phyloP scores from a whole-genome alignment of 352 stramenopile species.

The Phytophthora fragariae region DNA sequence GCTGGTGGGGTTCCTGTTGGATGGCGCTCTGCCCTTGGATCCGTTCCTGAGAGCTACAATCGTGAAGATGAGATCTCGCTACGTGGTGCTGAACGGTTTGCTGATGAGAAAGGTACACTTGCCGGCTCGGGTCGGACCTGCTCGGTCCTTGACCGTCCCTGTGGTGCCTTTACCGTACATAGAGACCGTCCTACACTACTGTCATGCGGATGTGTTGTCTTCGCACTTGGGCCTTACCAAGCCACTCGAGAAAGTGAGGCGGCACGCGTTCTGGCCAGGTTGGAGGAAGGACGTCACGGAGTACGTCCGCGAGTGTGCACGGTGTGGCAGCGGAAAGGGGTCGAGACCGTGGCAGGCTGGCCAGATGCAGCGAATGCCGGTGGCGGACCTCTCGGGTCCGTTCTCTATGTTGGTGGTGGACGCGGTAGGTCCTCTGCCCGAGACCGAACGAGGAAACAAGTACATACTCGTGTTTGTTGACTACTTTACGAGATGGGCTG shows the following conservation, averaged over 20 bases:
- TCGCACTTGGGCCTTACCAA: conserved; percentile 6
- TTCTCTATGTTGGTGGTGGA: conserved; percentile 1
- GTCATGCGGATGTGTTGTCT: conserved; percentile 10
- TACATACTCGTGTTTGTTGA: conserved; percentile 7
- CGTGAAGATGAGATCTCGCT: neutral
- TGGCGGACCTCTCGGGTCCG: neutral
- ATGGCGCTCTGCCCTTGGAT: conserved; percentile 10
- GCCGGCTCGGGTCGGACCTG: neutral
- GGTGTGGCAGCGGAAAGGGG: conserved; percentile 5
- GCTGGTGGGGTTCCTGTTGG: conserved; percentile 7
- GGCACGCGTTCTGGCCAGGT: conserved; percentile 4
- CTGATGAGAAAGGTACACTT: conserved; percentile 15
- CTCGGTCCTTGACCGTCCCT: conserved; percentile 3
- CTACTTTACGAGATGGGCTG: neutral
- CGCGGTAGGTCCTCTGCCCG: neutral
- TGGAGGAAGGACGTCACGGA: conserved; percentile 4
- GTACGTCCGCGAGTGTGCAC: neutral
- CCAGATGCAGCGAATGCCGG: conserved; percentile 13
- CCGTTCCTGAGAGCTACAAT: neutral
- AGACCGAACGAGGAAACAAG: neutral
- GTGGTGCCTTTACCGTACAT: conserved; percentile 10
- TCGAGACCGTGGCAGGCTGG: conserved; percentile 6
- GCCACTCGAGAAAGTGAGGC: conserved; percentile 8
- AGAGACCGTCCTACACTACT: conserved; percentile 19
- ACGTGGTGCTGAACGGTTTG: neutral